Evolutionary conservation across 805 yeast species (phyloP), one percentile per base, ranked within the genome.

Genomic region (Starmerella sp.): DNA sequence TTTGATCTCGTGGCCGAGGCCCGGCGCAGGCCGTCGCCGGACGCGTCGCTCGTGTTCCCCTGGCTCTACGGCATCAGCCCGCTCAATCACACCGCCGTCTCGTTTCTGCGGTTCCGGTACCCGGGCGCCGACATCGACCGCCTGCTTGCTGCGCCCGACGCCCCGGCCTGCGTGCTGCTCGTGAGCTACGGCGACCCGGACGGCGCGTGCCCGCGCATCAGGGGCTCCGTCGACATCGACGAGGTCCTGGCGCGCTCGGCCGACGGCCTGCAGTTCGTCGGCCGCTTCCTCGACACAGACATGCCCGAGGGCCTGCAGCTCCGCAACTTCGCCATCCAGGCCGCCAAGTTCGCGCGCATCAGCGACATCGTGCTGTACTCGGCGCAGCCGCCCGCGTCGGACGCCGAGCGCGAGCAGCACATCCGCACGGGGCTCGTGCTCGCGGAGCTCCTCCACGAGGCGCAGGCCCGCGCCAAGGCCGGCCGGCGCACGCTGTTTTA

Each of bases 281-380:
- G 35, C 13, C 35, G 30, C 6, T 53, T 53, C 28, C 29, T 39
- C n/a, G 48, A 48, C 38, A 15, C 42, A 4, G 55, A 53, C 14
- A 9, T 5, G 15, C 35, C 9, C 14, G 34, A 15, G 6, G 52
- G 48, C 4, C 22, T 48, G 13, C 34, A 30, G 4, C 75, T 89
- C 53, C 76, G 97, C 59, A 86, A 90, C 65, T 90, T 89, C 68
- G 88, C 86, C 65, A 80, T 85, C 54, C 97, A 91, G 69, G 84
- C 82, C 17, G 77, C 88, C n/a, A 89, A 88, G 65, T 72, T 83
- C 57, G 84, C 93, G 36, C 73, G 80, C 31, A 73, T 88, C 9
- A 76, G 93, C 0, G 95, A 86, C 64, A 78, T 88, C 51, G 71
- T 87, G 6, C 79, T 90, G n/a, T 91, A 89, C 66, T 78, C 88